A percentile compares a stretch with the other conserved stretches of the same genome.
Conservation (phyloP, 371 early-diverging fungal species). For the Amoeboaphelidium occidentale region DNA sequence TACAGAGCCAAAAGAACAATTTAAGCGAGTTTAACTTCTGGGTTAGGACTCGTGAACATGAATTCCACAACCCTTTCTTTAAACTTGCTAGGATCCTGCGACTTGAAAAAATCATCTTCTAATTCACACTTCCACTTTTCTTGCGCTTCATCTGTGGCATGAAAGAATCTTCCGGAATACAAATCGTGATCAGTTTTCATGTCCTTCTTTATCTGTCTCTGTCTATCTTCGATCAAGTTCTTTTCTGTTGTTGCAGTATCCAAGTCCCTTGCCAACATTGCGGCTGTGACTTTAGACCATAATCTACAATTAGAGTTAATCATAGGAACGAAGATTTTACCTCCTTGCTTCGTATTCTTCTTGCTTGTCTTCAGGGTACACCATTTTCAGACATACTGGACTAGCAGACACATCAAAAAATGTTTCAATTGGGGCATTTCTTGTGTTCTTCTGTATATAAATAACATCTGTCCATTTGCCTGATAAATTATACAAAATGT, state of each 20-base stretch:
- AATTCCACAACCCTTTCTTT: no score
- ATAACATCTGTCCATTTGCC: constrained; percentile 70
- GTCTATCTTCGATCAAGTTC: constrained; percentile 50
- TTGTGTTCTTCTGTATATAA: constrained; percentile 18
- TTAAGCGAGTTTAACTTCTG: no score
- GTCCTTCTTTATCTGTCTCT: constrained; percentile 35
- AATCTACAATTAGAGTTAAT: constrained; percentile 17
- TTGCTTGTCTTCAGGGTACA: constrained; percentile 40
- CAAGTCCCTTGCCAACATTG: constrained; percentile 34
- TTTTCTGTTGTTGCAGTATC: constrained; percentile 60
- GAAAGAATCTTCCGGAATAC: constrained; percentile 28
- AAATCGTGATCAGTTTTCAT: constrained; percentile 23
- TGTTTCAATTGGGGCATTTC: constrained; percentile 8
- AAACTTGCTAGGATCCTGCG: no score
- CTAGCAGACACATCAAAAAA: constrained; percentile 40
- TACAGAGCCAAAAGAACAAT: no score
- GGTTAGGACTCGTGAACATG: no score
- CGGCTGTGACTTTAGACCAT: constrained; percentile 61
- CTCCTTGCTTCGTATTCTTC: constrained; percentile 59
- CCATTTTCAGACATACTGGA: constrained; percentile 37
- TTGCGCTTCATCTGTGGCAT: constrained; percentile 6
- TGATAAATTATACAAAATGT: constrained; percentile 44
- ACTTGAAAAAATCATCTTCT: no score
- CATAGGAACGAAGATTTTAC: constrained; percentile 8
- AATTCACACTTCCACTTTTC: no score